Evolutionary conservation across 345 rosid species (phyloP).

Genomic region (Viola odorata): DNA sequence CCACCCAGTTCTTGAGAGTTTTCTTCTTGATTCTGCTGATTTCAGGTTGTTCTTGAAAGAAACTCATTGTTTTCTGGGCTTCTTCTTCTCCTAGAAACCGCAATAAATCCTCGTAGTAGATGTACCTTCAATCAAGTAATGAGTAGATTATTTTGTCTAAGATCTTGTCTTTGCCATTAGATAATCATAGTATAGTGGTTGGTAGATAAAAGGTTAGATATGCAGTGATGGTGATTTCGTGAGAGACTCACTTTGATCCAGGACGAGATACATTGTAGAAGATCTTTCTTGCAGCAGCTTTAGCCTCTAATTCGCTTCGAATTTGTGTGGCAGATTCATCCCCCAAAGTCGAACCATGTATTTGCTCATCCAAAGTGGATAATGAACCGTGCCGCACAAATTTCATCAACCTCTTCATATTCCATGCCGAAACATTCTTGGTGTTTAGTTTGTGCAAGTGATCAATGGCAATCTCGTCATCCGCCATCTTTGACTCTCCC

Average conservation of each 20-base stretch:
- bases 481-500: constrained; percentile 17
- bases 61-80: constrained; percentile 55
- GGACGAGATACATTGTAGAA: constrained; percentile 61
- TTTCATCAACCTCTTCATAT: constrained; percentile 90
- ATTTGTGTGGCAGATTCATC: constrained; percentile 60
- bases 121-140: constrained; percentile 36
- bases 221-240: too few species aligned
- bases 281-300: constrained; percentile 81
- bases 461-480: constrained; percentile 48
- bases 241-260: constrained; percentile 43
- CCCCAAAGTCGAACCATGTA: constrained; percentile 33
- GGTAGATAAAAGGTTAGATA: too few species aligned
- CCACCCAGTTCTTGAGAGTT: constrained; percentile 90
- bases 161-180: background rate
- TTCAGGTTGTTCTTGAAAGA: constrained; percentile 74
- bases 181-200: background rate
- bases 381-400: constrained; percentile 67
- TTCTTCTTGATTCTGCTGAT: constrained; percentile 51
- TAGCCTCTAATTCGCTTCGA: constrained; percentile 75
- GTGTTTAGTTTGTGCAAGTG: constrained; percentile 62
- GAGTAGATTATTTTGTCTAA: background rate
- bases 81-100: constrained; percentile 68
- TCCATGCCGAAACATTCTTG: constrained; percentile 91
- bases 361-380: constrained; percentile 76
- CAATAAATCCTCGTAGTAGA: constrained; percentile 58